Percentiles rank a stretch among this genome's conserved stretches.
Conservation (phyloP, 1,284 basidiomycete species). For the Ustilago vetiveriae region DNA sequence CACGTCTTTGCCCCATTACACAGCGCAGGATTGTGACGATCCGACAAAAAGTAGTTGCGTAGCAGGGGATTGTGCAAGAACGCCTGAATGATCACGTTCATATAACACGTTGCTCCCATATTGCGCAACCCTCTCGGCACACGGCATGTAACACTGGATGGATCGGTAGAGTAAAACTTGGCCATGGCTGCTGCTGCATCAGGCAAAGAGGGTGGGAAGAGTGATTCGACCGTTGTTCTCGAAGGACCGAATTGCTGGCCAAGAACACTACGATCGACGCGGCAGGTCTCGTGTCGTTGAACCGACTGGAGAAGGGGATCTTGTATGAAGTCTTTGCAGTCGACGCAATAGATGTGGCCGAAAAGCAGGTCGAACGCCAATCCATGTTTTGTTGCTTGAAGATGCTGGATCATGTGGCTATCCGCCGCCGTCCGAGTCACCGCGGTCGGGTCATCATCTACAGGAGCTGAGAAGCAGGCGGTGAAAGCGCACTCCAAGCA, state of each 20-base stretch:
- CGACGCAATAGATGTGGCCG: constrained; percentile 61
- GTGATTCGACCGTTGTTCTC: constrained; percentile 16
- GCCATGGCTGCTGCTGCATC: constrained; percentile 7
- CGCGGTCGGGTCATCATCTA: constrained; percentile 23
- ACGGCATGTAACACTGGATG: constrained; percentile 62
- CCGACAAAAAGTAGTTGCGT: constrained; percentile 87
- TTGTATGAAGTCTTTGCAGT: constrained; percentile 60
- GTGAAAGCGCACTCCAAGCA: constrained; percentile 61
- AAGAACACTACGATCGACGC: constrained; percentile 17
- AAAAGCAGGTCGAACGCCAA: constrained; percentile 60
- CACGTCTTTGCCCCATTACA: constrained; percentile 77
- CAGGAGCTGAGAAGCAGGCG: constrained; percentile 53
- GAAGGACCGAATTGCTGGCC: constrained; percentile 29
- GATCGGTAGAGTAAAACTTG: constrained; percentile 25
- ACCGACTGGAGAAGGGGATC: constrained; percentile 57
- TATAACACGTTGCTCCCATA: constrained; percentile 92
- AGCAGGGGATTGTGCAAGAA: constrained; percentile 91
- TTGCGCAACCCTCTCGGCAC: constrained; percentile 88
- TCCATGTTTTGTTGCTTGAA: constrained; percentile 11
- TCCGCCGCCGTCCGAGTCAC: constrained; percentile 16
- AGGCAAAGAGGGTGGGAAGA: constrained; percentile 8
- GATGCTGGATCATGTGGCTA: constrained; percentile 48
- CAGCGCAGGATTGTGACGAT: constrained; percentile 78
- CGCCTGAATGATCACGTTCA: constrained; percentile 91
- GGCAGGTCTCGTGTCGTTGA: constrained; percentile 28